Base-by-base conservation (phyloP, 2,329 filamentous ascomycete genomes). In the Nemania serpens region DNA sequence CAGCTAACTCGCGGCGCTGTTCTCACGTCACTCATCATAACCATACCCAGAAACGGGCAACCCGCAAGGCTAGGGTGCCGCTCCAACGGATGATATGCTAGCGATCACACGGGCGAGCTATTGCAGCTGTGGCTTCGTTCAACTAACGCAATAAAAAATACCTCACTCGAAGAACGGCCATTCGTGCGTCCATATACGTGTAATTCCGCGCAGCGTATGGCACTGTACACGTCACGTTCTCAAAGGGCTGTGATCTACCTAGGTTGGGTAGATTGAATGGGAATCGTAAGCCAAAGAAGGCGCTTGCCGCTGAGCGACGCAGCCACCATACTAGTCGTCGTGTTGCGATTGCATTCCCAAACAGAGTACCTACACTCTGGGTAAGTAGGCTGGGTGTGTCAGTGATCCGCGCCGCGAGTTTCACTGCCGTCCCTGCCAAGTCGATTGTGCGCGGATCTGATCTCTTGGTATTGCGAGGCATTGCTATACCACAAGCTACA, bases 341-440 rank as follows among this genome's bases (percentile, higher is more conserved):
- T 13, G 36, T 22, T 25, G 37, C 10, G 42, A 52, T 39, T 37
- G 29, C 47, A 36, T 20, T 51, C 34, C 43, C 22, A 20, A 33
- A 48, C 52, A 41, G 25, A 12, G 13, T 37, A 37, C 10, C 39
- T 6, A 29, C 43, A 25, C 9, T 4, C 36, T 39, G 25, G 15
- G 43, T 29, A 15, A 6, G 22, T 45, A 36, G 34, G 17, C 25
- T 51, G 42, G 18, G 46, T 49, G 25, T 36, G 37, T 33, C 39
- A 50, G 43, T 33, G 51, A 61, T 49, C 51, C 29, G 46, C 51
- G 17, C 37, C 54, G 39, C 41, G 18, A 64, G 59, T 60, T 54
- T 64, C 59, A 62, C 54, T 65, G 57, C 53, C 63, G 63, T 59
- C 54, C 63, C 63, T 65, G 63, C 63, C 63, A 65, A 65, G 63